These are phyloP conservation scores for Suillus subluteus DNA, from an alignment of 768 basidiomycete species.

Conservation along the genomic window DNA sequence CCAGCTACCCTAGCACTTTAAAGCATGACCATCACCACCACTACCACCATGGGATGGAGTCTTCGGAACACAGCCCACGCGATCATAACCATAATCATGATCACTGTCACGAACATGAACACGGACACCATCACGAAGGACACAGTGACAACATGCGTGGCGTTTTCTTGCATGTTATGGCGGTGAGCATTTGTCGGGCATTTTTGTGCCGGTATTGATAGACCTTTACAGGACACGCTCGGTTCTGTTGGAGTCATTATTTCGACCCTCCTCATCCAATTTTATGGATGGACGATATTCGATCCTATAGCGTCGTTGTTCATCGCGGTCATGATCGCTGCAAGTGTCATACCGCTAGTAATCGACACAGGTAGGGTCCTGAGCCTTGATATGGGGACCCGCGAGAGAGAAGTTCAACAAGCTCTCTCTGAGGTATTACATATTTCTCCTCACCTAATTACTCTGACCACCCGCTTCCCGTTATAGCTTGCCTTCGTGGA, in stretches of 20 bases:
- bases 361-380: slow-evolving; percentile 91
- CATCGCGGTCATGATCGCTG: slow-evolving; percentile 93
- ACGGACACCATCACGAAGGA: slow-evolving; percentile 66
- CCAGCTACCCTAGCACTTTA: slow-evolving; percentile 57
- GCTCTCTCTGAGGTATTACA: slow-evolving; percentile 66
- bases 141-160: slow-evolving; percentile 99
- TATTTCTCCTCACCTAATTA: not conserved
- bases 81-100: slow-evolving; percentile 54
- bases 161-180: slow-evolving; percentile 97
- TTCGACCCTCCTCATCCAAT: slow-evolving; percentile 92
- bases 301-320: slow-evolving; percentile 98
- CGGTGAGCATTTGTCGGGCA: slow-evolving; percentile 52
- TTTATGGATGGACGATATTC: slow-evolving; percentile 98
- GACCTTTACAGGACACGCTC: slow-evolving; percentile 72
- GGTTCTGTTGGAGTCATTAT: slow-evolving; percentile 98
- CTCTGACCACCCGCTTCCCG: slow-evolving; percentile 8
- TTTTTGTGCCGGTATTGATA: slow-evolving; percentile 15
- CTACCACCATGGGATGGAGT: slow-evolving; percentile 24
- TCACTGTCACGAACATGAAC: slow-evolving; percentile 57
- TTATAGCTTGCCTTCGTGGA: slow-evolving; percentile 71
- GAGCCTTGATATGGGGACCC: slow-evolving; percentile 80
- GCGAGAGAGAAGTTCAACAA: slow-evolving; percentile 53
- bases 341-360: slow-evolving; percentile 93
- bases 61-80: slow-evolving; percentile 17
- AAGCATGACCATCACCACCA: slow-evolving; percentile 50